Evolutionary conservation across 768 basidiomycete species (phyloP), one percentile per base, ranked within the genome.

Genomic region (Lyophyllum decastes): DNA sequence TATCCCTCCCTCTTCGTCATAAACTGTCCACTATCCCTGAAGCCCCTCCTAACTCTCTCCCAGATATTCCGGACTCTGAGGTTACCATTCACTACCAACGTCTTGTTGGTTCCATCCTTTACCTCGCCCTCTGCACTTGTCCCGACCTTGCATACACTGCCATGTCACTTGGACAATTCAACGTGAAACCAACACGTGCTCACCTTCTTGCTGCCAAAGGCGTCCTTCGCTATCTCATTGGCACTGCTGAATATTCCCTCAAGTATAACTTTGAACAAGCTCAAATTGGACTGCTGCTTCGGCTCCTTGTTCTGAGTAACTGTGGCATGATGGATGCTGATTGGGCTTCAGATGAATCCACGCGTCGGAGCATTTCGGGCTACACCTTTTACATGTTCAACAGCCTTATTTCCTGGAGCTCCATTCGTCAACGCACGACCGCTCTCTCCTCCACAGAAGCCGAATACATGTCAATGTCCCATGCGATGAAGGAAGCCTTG

Each of bases 71-170:
- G n/a, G n/a, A n/a, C n/a, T n/a, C n/a, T n/a, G n/a, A n/a, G n/a
- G n/a, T n/a, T n/a, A n/a, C n/a, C n/a, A n/a, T n/a, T n/a, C n/a
- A n/a, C n/a, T n/a, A n/a, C 40, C 60, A 64, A 38, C 24, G 49
- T 0, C 49, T 75, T 0, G 63, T 73, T 0, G 71, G 69, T 2
- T 66, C 50, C 1, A 34, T 74, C 0, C 69, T 68, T 4, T 75
- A 73, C 53, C 56, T 73, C 0, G 61, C 73, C 2, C 53, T 73
- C 2, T 66, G 64, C 9, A 74, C 75, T 1, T 61, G 68, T 1
- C 75, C 76, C 0, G 73, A 81, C 41, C 65, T 79, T 12, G 61
- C 72, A 0, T 73, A 61, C 46, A 62, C 70, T 4, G 72, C 76
- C 9, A 58, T 64, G 33, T 22, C 52, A 0, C 68, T 79, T 1